phyloP scores from a whole-genome alignment of 1,284 basidiomycete genomes.

The Fomitiporia mediterranea region DNA sequence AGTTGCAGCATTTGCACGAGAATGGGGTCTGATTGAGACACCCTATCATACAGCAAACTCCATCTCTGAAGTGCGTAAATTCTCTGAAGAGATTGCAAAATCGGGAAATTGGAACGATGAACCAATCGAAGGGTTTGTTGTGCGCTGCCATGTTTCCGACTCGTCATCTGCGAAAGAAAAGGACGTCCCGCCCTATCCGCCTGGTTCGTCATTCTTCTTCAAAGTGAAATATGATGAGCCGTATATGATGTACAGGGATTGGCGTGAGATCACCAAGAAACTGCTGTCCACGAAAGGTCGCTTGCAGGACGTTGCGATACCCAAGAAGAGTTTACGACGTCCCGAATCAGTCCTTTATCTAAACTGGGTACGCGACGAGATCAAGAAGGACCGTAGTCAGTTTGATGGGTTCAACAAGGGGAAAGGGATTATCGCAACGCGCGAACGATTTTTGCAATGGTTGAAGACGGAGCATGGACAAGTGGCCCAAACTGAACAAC shows the following conservation, averaged over 20 bases:
- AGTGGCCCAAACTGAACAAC: slow-evolving; percentile 33
- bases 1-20: slow-evolving; percentile 78
- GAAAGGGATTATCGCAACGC: slow-evolving; percentile 79
- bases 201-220: slow-evolving; percentile 93
- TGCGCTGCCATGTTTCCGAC: slow-evolving; percentile 65
- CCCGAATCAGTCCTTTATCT: slow-evolving; percentile 65
- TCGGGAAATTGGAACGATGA: slow-evolving; percentile 81
- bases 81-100: slow-evolving; percentile 67
- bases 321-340: slow-evolving; percentile 59
- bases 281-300: slow-evolving; percentile 48
- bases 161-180: slow-evolving; percentile 33
- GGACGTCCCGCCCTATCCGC: slow-evolving; percentile 53
- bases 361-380: slow-evolving; percentile 68
- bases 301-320: slow-evolving; percentile 35
- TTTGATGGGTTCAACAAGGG: slow-evolving; percentile 70
- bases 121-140: slow-evolving; percentile 94
- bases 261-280: slow-evolving; percentile 89
- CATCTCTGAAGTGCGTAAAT: slow-evolving; percentile 66
- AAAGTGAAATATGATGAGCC: slow-evolving; percentile 99
- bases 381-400: slow-evolving; percentile 52
- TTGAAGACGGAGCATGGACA: slow-evolving; percentile 37
- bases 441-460: slow-evolving; percentile 80
- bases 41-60: slow-evolving; percentile 55
- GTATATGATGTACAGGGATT: slow-evolving; percentile 98
- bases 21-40: slow-evolving; percentile 92